phyloP scores from a whole-genome alignment of 2,329 filamentous ascomycete species.

The Pestalotiopsis fici region DNA sequence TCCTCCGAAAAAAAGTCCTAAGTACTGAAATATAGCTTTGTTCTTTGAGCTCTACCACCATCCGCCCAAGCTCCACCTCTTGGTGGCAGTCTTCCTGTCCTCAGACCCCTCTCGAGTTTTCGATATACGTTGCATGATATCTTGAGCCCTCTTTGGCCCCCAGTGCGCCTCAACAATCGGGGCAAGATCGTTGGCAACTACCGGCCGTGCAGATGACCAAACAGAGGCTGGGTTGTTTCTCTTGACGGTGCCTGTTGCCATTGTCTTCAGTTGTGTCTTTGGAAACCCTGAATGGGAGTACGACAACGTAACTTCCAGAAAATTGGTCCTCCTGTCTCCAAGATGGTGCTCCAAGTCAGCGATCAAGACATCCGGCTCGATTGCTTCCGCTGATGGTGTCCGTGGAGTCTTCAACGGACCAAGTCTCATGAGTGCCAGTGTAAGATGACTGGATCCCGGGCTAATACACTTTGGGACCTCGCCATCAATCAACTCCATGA shows the following conservation, averaged over 20 bases:
- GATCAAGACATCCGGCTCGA: conserved; percentile 57
- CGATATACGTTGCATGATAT: conserved; percentile 39
- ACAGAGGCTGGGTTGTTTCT: conserved; percentile 47
- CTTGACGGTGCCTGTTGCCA: conserved; percentile 50
- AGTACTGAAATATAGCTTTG: neutral
- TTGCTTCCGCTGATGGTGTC: conserved; percentile 26
- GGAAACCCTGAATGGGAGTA: conserved; percentile 61
- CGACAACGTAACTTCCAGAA: conserved; percentile 51
- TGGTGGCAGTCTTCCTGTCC: neutral
- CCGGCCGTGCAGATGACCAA: conserved; percentile 49
- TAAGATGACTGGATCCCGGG: conserved; percentile 44
- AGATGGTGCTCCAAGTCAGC: conserved; percentile 60
- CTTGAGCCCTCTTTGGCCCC: conserved; percentile 44
- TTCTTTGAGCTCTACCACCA: conserved; percentile 22
- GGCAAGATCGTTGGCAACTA: conserved; percentile 38
- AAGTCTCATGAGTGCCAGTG: conserved; percentile 49
- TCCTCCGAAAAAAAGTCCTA: conserved; percentile 1
- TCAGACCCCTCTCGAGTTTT: conserved; percentile 8
- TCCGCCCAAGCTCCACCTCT: conserved; percentile 24
- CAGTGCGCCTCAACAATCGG: conserved; percentile 49
- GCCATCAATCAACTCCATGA: conserved; percentile 47
- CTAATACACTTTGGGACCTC: conserved; percentile 37
- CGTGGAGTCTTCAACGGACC: conserved; percentile 16
- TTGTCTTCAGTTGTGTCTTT: conserved; percentile 54
- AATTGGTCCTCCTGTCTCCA: conserved; percentile 47